phyloP scores from a whole-genome alignment of 805 yeast genomes.

The Debaryomyces tyrocola region DNA sequence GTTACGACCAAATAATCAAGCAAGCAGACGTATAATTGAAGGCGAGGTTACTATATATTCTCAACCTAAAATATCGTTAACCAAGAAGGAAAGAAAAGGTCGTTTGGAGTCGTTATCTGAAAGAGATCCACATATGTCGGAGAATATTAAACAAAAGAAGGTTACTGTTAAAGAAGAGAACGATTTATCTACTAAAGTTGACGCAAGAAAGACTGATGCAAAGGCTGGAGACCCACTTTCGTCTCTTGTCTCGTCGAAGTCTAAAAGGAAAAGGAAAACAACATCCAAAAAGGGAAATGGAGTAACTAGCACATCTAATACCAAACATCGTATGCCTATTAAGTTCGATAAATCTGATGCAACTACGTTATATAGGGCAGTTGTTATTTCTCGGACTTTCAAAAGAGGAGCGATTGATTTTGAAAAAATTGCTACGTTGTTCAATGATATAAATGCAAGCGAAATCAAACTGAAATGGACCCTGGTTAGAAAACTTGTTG shows the following conservation, averaged over 20 bases:
- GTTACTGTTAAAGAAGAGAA: not conserved
- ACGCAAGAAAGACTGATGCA: not conserved
- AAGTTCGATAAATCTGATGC: constrained; percentile 47
- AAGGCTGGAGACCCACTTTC: constrained; percentile 7
- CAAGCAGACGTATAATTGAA: constrained; percentile 23
- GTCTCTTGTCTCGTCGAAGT: constrained; percentile 11
- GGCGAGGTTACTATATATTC: constrained; percentile 25
- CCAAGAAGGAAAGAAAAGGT: constrained; percentile 7
- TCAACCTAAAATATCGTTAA: constrained; percentile 4
- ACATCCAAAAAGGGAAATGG: constrained; percentile 3
- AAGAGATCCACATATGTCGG: not conserved
- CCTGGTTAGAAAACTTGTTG: constrained; percentile 51
- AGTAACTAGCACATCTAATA: not conserved
- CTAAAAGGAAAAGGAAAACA: constrained; percentile 12
- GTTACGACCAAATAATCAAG: constrained; percentile 9
- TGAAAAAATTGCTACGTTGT: constrained; percentile 53
- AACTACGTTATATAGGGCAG: constrained; percentile 58
- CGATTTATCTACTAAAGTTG: not conserved
- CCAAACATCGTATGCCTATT: constrained; percentile 12
- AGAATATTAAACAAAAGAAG: not conserved
- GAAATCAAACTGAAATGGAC: constrained; percentile 69
- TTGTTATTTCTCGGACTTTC: constrained; percentile 66
- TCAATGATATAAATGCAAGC: constrained; percentile 43
- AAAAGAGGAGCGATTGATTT: constrained; percentile 60
- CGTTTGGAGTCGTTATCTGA: constrained; percentile 22